A percentile compares a stretch with the other conserved stretches of the same genome.
phyloP scores from a whole-genome alignment of 2,329 filamentous ascomycete genomes.

The Ophiostoma triangulosporum region DNA sequence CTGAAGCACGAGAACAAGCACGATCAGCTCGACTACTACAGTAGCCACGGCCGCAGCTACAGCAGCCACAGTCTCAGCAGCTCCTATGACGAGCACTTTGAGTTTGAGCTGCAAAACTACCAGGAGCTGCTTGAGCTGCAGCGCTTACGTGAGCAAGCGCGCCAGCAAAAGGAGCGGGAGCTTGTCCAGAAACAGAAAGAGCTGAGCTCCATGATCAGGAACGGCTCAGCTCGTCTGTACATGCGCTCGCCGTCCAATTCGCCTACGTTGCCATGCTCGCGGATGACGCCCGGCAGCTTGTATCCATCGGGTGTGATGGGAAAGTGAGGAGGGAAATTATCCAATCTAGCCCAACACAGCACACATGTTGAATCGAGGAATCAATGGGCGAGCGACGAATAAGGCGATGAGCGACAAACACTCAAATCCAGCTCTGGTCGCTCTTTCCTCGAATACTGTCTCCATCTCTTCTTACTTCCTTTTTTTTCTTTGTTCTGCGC shows the following conservation, averaged over 20 bases:
- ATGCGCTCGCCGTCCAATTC: not conserved
- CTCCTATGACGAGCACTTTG: not conserved
- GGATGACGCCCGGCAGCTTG: not conserved
- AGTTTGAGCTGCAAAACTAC: slow-evolving; percentile 1
- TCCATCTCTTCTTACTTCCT: not conserved
- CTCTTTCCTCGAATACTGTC: not conserved
- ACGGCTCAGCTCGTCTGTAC: not conserved
- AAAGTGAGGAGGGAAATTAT: not conserved
- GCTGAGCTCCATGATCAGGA: not conserved
- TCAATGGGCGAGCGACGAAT: no score
- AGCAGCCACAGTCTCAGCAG: not conserved
- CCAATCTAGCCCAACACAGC: no score
- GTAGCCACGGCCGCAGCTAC: not conserved
- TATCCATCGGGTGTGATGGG: not conserved
- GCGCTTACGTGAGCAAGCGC: not conserved
- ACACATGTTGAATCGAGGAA: no score
- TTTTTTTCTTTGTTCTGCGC: not conserved
- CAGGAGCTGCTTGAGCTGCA: slow-evolving; percentile 2
- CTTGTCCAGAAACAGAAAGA: not conserved
- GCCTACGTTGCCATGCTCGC: not conserved
- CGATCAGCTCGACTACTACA: not conserved
- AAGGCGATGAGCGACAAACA: no score
- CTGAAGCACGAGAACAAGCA: not conserved
- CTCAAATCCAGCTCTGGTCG: no score
- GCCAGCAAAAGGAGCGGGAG: not conserved